Evolutionary conservation across 768 basidiomycete genomes (phyloP).

Genomic region (Kwoniella shandongensis): DNA sequence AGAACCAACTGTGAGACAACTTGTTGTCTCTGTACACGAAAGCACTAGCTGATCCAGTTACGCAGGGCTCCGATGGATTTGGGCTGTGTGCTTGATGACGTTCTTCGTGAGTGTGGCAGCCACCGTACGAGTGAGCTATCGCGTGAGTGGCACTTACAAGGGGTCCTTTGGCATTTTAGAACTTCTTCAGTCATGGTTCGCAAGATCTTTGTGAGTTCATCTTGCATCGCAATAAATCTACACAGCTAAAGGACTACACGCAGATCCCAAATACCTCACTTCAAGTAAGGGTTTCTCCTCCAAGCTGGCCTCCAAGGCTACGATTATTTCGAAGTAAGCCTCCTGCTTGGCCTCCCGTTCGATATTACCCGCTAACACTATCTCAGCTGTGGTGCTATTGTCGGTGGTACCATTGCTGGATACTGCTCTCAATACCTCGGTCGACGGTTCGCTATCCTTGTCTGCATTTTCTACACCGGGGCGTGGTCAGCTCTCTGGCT

Average conservation of each 20-base stretch:
- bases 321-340: constrained; percentile 66
- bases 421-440: constrained; percentile 73
- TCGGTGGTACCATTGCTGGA: constrained; percentile 69
- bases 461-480: constrained; percentile 12
- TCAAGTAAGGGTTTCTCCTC: constrained; percentile 63
- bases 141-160: constrained; percentile 3
- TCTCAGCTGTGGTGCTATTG: constrained; percentile 26
- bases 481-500: constrained; percentile 68
- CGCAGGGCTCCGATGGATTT: constrained; percentile 70
- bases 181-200: constrained; percentile 59
- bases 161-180: neutral
- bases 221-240: neutral
- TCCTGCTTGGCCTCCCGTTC: neutral
- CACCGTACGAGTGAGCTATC: neutral
- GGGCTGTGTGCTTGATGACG: constrained; percentile 79
- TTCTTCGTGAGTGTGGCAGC: constrained; percentile 39
- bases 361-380: neutral
- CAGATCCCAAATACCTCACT: constrained; percentile 70
- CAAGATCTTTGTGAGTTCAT: constrained; percentile 43
- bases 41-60: neutral
- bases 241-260: constrained; percentile 39
- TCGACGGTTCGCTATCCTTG: constrained; percentile 62
- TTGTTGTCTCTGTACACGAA: neutral
- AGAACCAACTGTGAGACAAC: constrained; percentile 62
- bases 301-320: constrained; percentile 67